Evolutionary conservation across 495 filamentous ascomycete species (phyloP).

Genomic region (Delitschia confertaspora): DNA sequence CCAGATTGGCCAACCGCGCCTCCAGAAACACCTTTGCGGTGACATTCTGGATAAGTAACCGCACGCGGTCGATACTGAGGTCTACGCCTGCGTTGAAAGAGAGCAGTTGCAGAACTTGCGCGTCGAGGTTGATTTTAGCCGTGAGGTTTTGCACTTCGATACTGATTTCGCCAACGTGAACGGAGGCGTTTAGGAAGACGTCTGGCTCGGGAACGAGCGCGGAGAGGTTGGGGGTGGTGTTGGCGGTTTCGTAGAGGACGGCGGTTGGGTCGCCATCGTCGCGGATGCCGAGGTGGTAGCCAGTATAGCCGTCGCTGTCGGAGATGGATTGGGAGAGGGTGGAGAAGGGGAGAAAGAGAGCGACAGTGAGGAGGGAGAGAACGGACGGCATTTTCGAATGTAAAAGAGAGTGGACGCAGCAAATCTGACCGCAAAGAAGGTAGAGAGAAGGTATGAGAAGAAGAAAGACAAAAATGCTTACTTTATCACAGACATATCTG

Average conservation of each 20-base stretch:
- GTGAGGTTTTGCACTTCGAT: slow-evolving; percentile 49
- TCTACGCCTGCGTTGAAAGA: slow-evolving; percentile 50
- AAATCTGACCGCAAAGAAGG: slow-evolving; percentile 1
- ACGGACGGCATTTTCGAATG: slow-evolving; percentile 25
- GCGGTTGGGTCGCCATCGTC: slow-evolving; percentile 40
- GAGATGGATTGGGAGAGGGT: slow-evolving; percentile 8
- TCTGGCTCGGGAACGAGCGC: slow-evolving; percentile 40
- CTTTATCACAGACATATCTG: no score
- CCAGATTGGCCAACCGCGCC: slow-evolving; percentile 47
- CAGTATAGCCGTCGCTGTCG: slow-evolving; percentile 42
- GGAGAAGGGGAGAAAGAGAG: slow-evolving; percentile 22
- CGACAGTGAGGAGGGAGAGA: slow-evolving; percentile 24
- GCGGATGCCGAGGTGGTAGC: slow-evolving; percentile 43
- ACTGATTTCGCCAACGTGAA: slow-evolving; percentile 45
- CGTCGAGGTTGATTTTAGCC: slow-evolving; percentile 51
- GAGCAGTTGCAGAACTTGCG: slow-evolving; percentile 47
- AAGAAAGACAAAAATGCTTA: no score
- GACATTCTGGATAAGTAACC: slow-evolving; percentile 46
- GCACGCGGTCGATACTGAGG: slow-evolving; percentile 44
- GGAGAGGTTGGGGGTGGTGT: slow-evolving; percentile 38
- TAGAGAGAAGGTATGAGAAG: slow-evolving; percentile 1
- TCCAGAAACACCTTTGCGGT: slow-evolving; percentile 49
- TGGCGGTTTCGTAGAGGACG: slow-evolving; percentile 43
- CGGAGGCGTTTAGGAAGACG: slow-evolving; percentile 48
- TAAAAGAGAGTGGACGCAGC: slow-evolving; percentile 23